Evolutionary conservation across 2,329 filamentous ascomycete species (phyloP), one percentile per base, ranked within the genome.

Genomic region (Akanthomyces muscarius): DNA sequence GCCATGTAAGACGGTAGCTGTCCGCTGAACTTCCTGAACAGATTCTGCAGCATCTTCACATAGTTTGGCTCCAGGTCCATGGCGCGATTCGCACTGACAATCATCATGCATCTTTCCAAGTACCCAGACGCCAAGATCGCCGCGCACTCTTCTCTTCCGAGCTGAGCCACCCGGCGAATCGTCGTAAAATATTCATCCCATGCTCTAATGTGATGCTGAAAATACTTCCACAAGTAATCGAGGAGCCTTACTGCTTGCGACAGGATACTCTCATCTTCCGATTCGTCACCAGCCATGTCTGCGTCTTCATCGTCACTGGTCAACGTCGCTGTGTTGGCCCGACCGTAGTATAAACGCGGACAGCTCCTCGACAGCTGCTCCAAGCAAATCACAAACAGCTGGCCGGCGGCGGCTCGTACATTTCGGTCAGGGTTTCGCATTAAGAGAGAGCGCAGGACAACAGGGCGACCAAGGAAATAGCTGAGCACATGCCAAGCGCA

Each of bases 181-280:
- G 89, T 81, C 14, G 83, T 83, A 71, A 94, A 94, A 63, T 89
- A 88, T 69, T 94, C 90, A 48, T 87, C 84, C 91, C 91, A 95
- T 3, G 89, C 83, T 63, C 87, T 84, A 33, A 86, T 77, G 52
- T 82, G 78, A 3, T 78, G 74, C 64, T 90, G 86, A 63, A 92
- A 86, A n/a, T 75, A 78, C 3, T 81, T 76, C 84, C 86, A 91
- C 4, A 91, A 73, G 25, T 79, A 73, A 36, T 79, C 76, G 56
- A 92, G 78, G 25, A 85, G 75, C 21, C 70, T 68, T 47, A 86
- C 73, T 5, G 76, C 73, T 2, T 73, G 71, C 30, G 73, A 69
- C 25, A 83, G 68, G 11, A 80, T 69, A 7, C 8, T 30, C 16
- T 57, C 61, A 3, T 44, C n/a, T 38, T 23, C 30, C 13, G 66